A percentile compares a stretch with the other conserved stretches of the same genome.
Evolutionary conservation across 2,329 filamentous ascomycete species (phyloP).

Genomic region (Lachnellula arida): DNA sequence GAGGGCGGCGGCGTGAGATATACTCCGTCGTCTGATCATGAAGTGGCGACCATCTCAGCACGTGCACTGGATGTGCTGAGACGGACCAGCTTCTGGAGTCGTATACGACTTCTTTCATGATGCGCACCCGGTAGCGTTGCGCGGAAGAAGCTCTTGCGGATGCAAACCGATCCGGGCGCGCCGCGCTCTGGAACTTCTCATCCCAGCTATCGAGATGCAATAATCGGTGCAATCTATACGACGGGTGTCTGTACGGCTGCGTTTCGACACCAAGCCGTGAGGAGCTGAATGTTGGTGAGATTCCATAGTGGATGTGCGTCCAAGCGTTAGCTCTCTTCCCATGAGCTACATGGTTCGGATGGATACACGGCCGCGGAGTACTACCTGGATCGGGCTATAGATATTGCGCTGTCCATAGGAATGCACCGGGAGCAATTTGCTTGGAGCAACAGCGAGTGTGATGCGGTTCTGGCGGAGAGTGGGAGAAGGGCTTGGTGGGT

Average conservation of each 20-base stretch:
- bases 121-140: slow-evolving; percentile 33
- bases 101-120: slow-evolving; percentile 26
- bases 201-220: slow-evolving; percentile 32
- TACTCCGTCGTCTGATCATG: not conserved
- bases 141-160: slow-evolving; percentile 27
- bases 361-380: slow-evolving; percentile 22
- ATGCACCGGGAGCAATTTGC: slow-evolving; percentile 54
- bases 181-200: slow-evolving; percentile 15
- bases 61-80: not conserved
- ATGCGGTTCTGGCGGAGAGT: slow-evolving; percentile 50
- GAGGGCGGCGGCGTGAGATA: not conserved
- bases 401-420: slow-evolving; percentile 53
- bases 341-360: slow-evolving; percentile 33
- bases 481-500: slow-evolving; percentile 71
- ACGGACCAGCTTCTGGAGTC: not conserved
- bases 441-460: slow-evolving; percentile 40
- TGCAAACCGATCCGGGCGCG: slow-evolving; percentile 27
- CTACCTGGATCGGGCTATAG: slow-evolving; percentile 44
- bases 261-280: slow-evolving; percentile 1
- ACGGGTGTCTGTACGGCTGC: not conserved
- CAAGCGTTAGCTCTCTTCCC: slow-evolving; percentile 36
- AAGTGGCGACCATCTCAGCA: not conserved
- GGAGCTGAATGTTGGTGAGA: not conserved
- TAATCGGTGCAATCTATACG: slow-evolving; percentile 28
- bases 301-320: slow-evolving; percentile 26